Evolutionary conservation across 2,329 filamentous ascomycete species (phyloP).

Genomic region (Hymenoscyphus infarciens): DNA sequence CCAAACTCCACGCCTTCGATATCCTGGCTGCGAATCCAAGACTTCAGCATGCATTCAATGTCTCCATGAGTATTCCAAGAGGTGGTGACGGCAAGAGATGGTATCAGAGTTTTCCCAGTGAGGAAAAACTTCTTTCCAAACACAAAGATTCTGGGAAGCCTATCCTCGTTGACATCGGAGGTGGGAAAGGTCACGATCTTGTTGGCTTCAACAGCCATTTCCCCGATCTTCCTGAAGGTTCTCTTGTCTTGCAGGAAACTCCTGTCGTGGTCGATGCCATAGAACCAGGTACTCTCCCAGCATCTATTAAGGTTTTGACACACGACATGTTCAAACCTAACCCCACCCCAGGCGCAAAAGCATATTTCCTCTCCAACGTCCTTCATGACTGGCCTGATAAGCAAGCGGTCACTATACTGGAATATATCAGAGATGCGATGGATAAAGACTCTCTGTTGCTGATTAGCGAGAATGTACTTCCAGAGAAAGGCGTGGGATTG

Average conservation of each 20-base stretch:
- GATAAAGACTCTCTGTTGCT: conserved; percentile 39
- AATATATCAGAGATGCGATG: conserved; percentile 26
- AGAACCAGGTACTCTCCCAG: not conserved
- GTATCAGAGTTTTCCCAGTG: not conserved
- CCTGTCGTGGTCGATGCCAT: not conserved
- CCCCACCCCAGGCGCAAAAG: conserved; percentile 32
- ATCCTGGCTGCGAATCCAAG: conserved; percentile 16
- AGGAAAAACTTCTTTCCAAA: not conserved
- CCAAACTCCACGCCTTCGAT: conserved; percentile 18
- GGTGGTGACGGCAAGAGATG: not conserved
- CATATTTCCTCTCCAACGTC: conserved; percentile 36
- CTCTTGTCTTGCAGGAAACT: not conserved
- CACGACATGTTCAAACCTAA: conserved; percentile 37
- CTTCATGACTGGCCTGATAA: conserved; percentile 42
- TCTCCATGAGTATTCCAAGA: conserved; percentile 16
- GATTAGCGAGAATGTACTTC: conserved; percentile 42
- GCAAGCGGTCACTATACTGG: conserved; percentile 34
- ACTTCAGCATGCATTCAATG: conserved; percentile 19
- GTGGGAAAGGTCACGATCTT: not conserved
- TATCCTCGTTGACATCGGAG: not conserved
- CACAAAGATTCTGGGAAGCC: not conserved
- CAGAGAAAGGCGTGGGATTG: conserved; percentile 33
- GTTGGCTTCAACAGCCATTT: not conserved
- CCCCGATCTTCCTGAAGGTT: not conserved
- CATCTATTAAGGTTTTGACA: conserved; percentile 28